Percentiles rank a stretch among this genome's conserved stretches.
These are phyloP conservation scores for Metarhizium guizhouense DNA, from an alignment of 2,329 filamentous ascomycete genomes.

Conservation along the genomic window DNA sequence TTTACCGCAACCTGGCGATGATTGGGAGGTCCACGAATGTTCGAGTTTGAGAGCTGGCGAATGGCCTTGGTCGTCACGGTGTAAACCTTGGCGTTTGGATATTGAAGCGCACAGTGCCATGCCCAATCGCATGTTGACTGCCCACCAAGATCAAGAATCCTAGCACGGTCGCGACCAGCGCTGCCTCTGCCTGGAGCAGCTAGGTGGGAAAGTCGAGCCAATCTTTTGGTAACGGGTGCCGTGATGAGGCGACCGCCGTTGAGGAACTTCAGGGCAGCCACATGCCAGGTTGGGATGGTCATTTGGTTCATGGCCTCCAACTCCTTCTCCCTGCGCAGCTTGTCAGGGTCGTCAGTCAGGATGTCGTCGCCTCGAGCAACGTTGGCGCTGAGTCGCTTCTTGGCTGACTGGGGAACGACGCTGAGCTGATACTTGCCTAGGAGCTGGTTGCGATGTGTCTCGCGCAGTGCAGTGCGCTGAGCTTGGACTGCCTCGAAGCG, in stretches of 20 bases:
- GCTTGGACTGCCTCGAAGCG: constrained; percentile 86
- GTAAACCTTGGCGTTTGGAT: constrained; percentile 77
- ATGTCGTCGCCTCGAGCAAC: constrained; percentile 64
- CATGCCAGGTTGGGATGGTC: constrained; percentile 51
- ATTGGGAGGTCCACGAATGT: constrained; percentile 76
- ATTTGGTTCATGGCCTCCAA: constrained; percentile 70
- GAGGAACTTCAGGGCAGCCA: constrained; percentile 50
- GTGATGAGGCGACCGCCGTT: constrained; percentile 57
- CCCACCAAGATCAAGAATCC: constrained; percentile 81
- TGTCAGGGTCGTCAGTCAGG: constrained; percentile 53
- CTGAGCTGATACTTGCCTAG: constrained; percentile 77
- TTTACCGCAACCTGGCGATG: constrained; percentile 76
- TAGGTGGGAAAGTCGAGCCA: constrained; percentile 45
- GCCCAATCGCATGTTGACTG: constrained; percentile 87
- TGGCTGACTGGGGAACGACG: constrained; percentile 57
- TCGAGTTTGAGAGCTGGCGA: constrained; percentile 61
- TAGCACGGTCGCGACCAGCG: constrained; percentile 41
- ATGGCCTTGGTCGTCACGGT: constrained; percentile 72
- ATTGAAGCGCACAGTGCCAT: constrained; percentile 83
- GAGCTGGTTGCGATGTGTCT: constrained; percentile 70
- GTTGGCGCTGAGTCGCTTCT: constrained; percentile 62
- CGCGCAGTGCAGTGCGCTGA: constrained; percentile 63
- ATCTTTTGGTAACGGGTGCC: constrained; percentile 53
- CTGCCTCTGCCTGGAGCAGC: constrained; percentile 29
- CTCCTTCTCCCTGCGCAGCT: constrained; percentile 64